Conservation (phyloP, 148 eudicot species). For the Amaranthus cruentus region DNA sequence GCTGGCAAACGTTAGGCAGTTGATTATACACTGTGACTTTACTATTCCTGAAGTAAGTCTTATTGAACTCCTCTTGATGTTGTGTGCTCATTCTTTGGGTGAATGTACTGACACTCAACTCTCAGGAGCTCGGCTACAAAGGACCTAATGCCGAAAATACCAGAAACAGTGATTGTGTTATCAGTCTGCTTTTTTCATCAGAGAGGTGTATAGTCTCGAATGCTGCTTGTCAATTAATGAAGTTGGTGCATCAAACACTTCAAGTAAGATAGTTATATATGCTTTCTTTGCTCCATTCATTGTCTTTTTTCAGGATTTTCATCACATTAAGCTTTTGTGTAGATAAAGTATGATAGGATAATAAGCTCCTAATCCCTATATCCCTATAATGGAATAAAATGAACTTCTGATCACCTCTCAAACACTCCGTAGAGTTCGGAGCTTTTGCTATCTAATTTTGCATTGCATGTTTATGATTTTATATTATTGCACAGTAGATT, state of each 20-base stretch:
- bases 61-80: slow-evolving; percentile 3
- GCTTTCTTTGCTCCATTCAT: neutral
- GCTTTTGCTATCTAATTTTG: neutral
- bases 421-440: neutral
- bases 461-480: neutral
- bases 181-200: slow-evolving; percentile 72
- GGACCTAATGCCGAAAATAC: slow-evolving; percentile 31
- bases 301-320: neutral
- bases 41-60: slow-evolving; percentile 66
- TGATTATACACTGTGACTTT: slow-evolving; percentile 65
- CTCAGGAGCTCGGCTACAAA: slow-evolving; percentile 46
- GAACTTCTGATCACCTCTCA: neutral
- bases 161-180: slow-evolving; percentile 35
- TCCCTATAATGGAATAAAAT: neutral
- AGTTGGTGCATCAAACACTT: slow-evolving; percentile 82
- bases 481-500: neutral
- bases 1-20: slow-evolving; percentile 75
- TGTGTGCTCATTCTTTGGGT: slow-evolving; percentile 3
- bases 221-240: slow-evolving; percentile 75
- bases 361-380: neutral
- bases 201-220: slow-evolving; percentile 81
- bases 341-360: neutral
- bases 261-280: slow-evolving; percentile 41
- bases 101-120: slow-evolving; percentile 20
- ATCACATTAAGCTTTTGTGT: neutral